phyloP scores from a whole-genome alignment of 164 flowering plant species.

The Chimonanthus salicifolius region DNA sequence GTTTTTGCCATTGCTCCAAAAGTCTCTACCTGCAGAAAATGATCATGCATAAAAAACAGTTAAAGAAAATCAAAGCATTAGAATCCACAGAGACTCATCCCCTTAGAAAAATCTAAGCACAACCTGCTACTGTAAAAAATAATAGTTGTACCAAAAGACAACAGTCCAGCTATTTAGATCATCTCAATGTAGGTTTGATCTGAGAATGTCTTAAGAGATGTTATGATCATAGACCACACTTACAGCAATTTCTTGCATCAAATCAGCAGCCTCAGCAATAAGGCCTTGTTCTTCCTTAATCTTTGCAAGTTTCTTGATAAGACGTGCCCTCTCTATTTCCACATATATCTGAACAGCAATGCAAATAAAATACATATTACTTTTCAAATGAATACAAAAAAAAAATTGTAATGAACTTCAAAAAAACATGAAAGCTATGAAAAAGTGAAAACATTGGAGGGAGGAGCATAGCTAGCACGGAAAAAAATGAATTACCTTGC shows the following conservation, averaged over 20 bases:
- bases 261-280: constrained; percentile 95
- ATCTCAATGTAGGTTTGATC: no score
- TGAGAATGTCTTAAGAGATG: not conserved
- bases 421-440: not conserved
- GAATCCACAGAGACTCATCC: not conserved
- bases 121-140: no score
- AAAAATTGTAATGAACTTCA: not conserved
- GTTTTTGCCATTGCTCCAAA: constrained; percentile 99
- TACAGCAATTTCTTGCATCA: constrained; percentile 98
- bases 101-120: no score
- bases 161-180: no score
- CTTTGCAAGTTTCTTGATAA: constrained; percentile 86
- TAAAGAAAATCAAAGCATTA: not conserved
- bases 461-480: not conserved
- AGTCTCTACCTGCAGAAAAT: constrained; percentile 74
- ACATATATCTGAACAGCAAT: constrained; percentile 66
- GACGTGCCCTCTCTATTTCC: constrained; percentile 86
- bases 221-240: constrained; percentile 16
- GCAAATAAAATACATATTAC: not conserved
- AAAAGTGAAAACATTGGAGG: not conserved
- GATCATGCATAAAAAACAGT: constrained; percentile 4
- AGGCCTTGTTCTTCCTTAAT: constrained; percentile 93
- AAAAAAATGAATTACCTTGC: constrained; percentile 52
- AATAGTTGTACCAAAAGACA: no score
- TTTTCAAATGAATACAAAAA: no score